Conservation (phyloP, 352 stramenopile species). For the Globisporangium splendens region DNA sequence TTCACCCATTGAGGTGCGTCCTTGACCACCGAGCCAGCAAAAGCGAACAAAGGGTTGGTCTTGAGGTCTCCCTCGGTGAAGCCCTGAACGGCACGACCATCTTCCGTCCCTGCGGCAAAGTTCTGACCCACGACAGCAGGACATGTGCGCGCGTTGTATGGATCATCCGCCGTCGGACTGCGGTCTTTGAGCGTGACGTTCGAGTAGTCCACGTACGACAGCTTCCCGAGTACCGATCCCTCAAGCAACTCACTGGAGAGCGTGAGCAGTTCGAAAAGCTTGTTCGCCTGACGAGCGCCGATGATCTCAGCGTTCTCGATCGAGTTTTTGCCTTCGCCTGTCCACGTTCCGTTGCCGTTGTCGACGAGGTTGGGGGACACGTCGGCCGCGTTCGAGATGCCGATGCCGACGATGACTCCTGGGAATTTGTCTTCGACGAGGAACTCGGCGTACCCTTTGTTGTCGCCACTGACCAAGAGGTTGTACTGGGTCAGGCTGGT, state of each 20-base stretch:
- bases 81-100: slow-evolving; percentile 27
- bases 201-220: slow-evolving; percentile 48
- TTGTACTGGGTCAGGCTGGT: slow-evolving; percentile 80
- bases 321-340: slow-evolving; percentile 24
- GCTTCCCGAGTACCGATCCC: slow-evolving; percentile 20
- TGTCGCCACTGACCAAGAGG: slow-evolving; percentile 72
- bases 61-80: slow-evolving; percentile 41
- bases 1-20: slow-evolving; percentile 33
- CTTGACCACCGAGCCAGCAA: slow-evolving; percentile 22
- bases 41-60: slow-evolving; percentile 28
- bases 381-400: slow-evolving; percentile 44
- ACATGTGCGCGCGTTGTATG: slow-evolving; percentile 36
- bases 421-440: slow-evolving; percentile 33
- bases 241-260: slow-evolving; percentile 19
- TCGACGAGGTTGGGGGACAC: slow-evolving; percentile 46
- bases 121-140: slow-evolving; percentile 46
- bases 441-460: slow-evolving; percentile 66
- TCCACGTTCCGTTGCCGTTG: slow-evolving; percentile 46
- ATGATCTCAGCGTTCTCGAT: slow-evolving; percentile 47
- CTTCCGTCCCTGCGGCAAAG: slow-evolving; percentile 46
- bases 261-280: slow-evolving; percentile 24
- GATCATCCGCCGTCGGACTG: slow-evolving; percentile 13
- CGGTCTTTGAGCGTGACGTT: slow-evolving; percentile 34
- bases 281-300: slow-evolving; percentile 29
- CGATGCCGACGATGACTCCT: slow-evolving; percentile 27